phyloP scores from a whole-genome alignment of 495 filamentous ascomycete genomes.

The Penicillium argentinense region DNA sequence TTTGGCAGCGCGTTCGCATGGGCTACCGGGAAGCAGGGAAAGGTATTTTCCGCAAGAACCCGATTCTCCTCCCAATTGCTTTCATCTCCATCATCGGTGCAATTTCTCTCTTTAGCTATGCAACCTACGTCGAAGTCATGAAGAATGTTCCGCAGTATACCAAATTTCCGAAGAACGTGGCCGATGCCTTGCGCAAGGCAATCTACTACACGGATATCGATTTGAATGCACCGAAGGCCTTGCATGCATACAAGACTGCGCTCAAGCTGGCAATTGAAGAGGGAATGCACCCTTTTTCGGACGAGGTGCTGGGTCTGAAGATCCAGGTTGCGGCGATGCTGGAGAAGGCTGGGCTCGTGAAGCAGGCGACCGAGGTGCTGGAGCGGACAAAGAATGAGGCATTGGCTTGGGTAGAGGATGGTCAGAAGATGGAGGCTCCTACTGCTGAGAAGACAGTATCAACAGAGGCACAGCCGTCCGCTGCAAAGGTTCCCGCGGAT shows the following conservation, averaged over 20 bases:
- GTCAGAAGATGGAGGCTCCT: slow-evolving; percentile 39
- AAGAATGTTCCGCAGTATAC: slow-evolving; percentile 65
- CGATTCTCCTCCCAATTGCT: slow-evolving; percentile 43
- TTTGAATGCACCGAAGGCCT: slow-evolving; percentile 67
- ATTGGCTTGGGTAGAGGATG: slow-evolving; percentile 53
- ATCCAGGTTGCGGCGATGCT: slow-evolving; percentile 75
- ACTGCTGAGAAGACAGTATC: slow-evolving; percentile 21
- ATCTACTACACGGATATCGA: slow-evolving; percentile 81
- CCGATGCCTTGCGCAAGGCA: slow-evolving; percentile 76
- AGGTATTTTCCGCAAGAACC: slow-evolving; percentile 50
- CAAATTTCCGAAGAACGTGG: slow-evolving; percentile 77
- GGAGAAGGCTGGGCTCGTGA: slow-evolving; percentile 66
- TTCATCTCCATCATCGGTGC: slow-evolving; percentile 51
- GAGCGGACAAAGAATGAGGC: slow-evolving; percentile 58
- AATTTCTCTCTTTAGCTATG: slow-evolving; percentile 32
- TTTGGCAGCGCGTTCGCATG: slow-evolving; percentile 28
- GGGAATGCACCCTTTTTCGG: slow-evolving; percentile 80
- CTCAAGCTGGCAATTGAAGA: slow-evolving; percentile 66
- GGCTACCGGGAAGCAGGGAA: slow-evolving; percentile 39
- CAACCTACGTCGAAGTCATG: slow-evolving; percentile 63
- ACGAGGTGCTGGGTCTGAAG: slow-evolving; percentile 88
- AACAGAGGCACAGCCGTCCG: slow-evolving; percentile 20
- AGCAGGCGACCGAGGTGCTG: slow-evolving; percentile 68
- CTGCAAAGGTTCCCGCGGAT: slow-evolving; percentile 15
- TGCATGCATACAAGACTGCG: slow-evolving; percentile 79